phyloP scores from a whole-genome alignment of 768 basidiomycete species.

The Leucocoprinus leucothites region DNA sequence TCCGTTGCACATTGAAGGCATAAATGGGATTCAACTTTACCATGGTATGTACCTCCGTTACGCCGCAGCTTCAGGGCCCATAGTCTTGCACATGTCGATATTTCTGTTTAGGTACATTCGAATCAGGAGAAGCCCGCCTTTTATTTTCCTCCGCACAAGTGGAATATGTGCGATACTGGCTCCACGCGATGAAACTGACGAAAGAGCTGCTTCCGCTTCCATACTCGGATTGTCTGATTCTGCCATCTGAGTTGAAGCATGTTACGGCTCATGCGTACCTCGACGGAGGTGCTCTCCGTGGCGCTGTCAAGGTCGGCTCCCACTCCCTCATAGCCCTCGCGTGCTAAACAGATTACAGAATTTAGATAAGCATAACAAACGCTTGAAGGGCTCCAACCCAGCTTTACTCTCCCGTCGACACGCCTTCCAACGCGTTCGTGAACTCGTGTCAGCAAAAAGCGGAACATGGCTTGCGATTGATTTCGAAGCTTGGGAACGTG shows the following conservation, averaged over 20 bases:
- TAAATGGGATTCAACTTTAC: slow-evolving; percentile 68
- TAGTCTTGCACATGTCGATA: not conserved
- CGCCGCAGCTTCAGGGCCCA: not conserved
- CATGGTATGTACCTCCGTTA: slow-evolving; percentile 41
- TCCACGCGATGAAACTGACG: slow-evolving; percentile 71
- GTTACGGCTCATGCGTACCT: slow-evolving; percentile 57
- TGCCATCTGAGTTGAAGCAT: slow-evolving; percentile 50
- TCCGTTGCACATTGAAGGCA: slow-evolving; percentile 62
- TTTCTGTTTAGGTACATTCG: slow-evolving; percentile 60
- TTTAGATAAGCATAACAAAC: slow-evolving; percentile 80
- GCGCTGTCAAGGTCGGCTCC: slow-evolving; percentile 52
- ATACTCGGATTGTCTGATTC: slow-evolving; percentile 73
- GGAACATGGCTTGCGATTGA: slow-evolving; percentile 80
- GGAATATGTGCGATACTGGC: slow-evolving; percentile 83
- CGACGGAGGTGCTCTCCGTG: slow-evolving; percentile 51
- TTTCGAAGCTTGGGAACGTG: slow-evolving; percentile 81
- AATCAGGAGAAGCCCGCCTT: slow-evolving; percentile 72
- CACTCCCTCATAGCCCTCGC: not conserved
- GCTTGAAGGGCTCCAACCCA: slow-evolving; percentile 62
- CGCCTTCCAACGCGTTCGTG: slow-evolving; percentile 65
- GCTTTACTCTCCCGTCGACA: slow-evolving; percentile 53
- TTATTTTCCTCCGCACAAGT: slow-evolving; percentile 82
- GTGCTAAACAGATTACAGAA: slow-evolving; percentile 33
- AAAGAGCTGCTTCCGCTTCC: slow-evolving; percentile 66
- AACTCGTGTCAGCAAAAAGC: slow-evolving; percentile 56